Percentiles rank a stretch among this genome's conserved stretches.
Conservation (phyloP, 306 rosid species). For the Phaseolus lunatus region DNA sequence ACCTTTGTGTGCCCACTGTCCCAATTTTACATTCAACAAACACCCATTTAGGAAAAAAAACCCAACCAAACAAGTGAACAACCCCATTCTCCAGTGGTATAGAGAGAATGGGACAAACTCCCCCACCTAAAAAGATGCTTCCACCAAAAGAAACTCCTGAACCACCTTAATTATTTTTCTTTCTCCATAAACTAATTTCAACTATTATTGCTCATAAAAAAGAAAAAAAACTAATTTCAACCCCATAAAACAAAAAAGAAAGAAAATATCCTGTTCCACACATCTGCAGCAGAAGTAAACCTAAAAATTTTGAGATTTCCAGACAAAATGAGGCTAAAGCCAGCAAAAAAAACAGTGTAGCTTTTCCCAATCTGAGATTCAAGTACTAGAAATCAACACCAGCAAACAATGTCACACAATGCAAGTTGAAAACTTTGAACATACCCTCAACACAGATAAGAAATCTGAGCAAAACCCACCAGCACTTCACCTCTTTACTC, state of each 20-base stretch:
- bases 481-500: conserved; percentile 47
- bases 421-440: conserved; percentile 49
- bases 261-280: conserved; percentile 10
- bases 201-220: conserved; percentile 9
- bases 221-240: neutral
- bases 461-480: conserved; percentile 60
- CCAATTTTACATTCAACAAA: conserved; percentile 52
- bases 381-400: conserved; percentile 44
- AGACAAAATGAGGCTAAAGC: conserved; percentile 37
- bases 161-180: conserved; percentile 26
- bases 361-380: conserved; percentile 63
- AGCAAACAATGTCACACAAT: conserved; percentile 33
- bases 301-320: conserved; percentile 11
- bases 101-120: conserved; percentile 38
- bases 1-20: conserved; percentile 47
- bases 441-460: conserved; percentile 56
- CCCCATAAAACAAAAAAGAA: neutral
- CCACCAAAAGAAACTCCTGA: conserved; percentile 44
- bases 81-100: conserved; percentile 35
- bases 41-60: conserved; percentile 52
- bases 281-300: conserved; percentile 12
- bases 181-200: conserved; percentile 26
- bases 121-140: conserved; percentile 49
- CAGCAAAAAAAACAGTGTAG: conserved; percentile 50
- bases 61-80: conserved; percentile 22